phyloP scores from a whole-genome alignment of 2,329 filamentous ascomycete genomes.

The Monilinia fructigena region DNA sequence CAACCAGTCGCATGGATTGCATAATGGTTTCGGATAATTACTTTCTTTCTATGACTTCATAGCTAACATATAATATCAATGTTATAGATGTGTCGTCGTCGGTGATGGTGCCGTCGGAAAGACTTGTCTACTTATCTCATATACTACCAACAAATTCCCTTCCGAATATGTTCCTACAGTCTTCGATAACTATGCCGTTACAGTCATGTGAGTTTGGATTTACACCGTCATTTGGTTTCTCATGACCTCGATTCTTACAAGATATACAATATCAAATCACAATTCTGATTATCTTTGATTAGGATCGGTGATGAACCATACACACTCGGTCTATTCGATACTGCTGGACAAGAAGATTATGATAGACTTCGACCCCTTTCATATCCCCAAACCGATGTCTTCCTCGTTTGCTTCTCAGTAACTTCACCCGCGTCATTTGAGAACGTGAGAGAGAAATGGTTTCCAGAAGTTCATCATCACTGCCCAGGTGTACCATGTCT shows the following conservation, averaged over 20 bases:
- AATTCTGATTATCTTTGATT: constrained; percentile 27
- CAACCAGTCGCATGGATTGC: not conserved
- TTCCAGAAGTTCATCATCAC: constrained; percentile 97
- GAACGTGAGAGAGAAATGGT: constrained; percentile 99
- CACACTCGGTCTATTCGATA: constrained; percentile 96
- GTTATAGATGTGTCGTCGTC: constrained; percentile 87
- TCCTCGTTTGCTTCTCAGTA: constrained; percentile 98
- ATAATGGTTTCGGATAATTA: not conserved
- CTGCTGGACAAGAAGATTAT: constrained; percentile 98
- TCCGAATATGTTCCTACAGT: constrained; percentile 99
- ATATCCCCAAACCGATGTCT: constrained; percentile 97
- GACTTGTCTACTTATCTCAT: constrained; percentile 97
- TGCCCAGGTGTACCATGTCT: constrained; percentile 96
- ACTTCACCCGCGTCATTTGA: constrained; percentile 97
- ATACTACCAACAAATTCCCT: constrained; percentile 99
- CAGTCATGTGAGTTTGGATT: constrained; percentile 80
- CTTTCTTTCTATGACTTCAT: constrained; percentile 2
- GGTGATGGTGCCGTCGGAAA: constrained; percentile 99
- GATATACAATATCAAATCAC: constrained; percentile 2
- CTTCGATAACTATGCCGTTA: constrained; percentile 99
- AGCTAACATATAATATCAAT: constrained; percentile 27
- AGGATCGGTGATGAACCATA: constrained; percentile 99
- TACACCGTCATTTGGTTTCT: constrained; percentile 7
- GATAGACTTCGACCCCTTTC: constrained; percentile 94
- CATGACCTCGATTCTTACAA: not conserved